A percentile compares a stretch with the other conserved stretches of the same genome.
Evolutionary conservation across 306 rosid genomes (phyloP).

Genomic region (Dryas octopetala): DNA sequence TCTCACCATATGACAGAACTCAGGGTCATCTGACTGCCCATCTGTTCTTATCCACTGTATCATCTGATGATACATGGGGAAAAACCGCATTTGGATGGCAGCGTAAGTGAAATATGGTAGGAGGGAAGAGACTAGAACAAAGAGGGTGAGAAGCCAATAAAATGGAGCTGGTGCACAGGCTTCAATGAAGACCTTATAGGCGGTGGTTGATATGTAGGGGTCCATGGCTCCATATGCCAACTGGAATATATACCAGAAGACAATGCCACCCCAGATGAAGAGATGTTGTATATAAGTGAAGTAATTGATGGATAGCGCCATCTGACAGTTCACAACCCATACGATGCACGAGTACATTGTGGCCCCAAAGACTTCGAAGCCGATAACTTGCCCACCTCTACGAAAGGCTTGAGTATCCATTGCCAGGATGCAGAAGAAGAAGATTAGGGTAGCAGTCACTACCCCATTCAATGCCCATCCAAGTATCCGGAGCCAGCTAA

Average conservation of each 20-base stretch:
- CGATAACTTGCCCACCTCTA: conserved; percentile 69
- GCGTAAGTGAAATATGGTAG: conserved; percentile 66
- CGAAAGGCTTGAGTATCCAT: conserved; percentile 82
- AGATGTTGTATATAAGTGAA: conserved; percentile 85
- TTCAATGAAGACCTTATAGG: conserved; percentile 81
- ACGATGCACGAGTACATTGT: conserved; percentile 87
- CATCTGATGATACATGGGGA: conserved; percentile 88
- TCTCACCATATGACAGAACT: conserved; percentile 68
- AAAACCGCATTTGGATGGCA: conserved; percentile 75
- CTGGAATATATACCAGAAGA: conserved; percentile 80
- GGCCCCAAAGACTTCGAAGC: conserved; percentile 62
- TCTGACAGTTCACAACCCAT: conserved; percentile 95
- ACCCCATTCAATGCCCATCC: conserved; percentile 82
- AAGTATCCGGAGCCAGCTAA: conserved; percentile 77
- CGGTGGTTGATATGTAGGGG: conserved; percentile 73
- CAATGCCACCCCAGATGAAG: conserved; percentile 90
- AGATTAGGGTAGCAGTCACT: conserved; percentile 53
- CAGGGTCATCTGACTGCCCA: conserved; percentile 73
- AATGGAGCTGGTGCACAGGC: conserved; percentile 86
- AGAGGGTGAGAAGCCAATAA: conserved; percentile 75
- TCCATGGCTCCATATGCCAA: conserved; percentile 80
- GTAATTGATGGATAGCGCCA: conserved; percentile 84
- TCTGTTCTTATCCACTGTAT: conserved; percentile 82
- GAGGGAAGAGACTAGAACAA: conserved; percentile 54
- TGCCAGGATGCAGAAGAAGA: conserved; percentile 65